A percentile compares a stretch with the other conserved stretches of the same genome.
Evolutionary conservation across 2,329 filamentous ascomycete species (phyloP).

Genomic region (Fusarium udum): DNA sequence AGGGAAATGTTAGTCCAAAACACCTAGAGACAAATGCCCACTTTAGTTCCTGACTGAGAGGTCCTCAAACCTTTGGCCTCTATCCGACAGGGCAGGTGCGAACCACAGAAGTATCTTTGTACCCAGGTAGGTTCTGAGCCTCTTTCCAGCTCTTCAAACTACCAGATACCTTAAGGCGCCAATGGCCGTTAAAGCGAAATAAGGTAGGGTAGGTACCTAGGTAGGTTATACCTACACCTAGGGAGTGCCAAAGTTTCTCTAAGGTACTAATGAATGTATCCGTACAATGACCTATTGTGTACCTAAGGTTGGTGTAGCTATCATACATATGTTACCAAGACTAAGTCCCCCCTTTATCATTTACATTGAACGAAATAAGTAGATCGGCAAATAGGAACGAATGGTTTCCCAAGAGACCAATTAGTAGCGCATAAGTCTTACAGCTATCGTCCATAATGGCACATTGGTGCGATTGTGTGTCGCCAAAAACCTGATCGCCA

Average conservation of each 20-base stretch:
- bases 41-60: background rate
- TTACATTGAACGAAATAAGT: constrained; percentile 1
- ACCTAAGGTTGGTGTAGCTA: background rate
- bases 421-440: background rate
- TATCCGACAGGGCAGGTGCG: background rate
- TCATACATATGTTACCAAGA: constrained; percentile 7
- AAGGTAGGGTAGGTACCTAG: too few species aligned
- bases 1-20: background rate
- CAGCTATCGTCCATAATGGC: background rate
- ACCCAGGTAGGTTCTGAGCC: background rate
- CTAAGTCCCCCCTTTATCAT: background rate
- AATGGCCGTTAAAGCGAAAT: background rate
- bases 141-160: background rate
- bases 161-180: background rate
- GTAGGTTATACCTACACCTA: too few species aligned
- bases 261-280: background rate
- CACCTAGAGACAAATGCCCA: background rate
- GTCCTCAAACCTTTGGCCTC: background rate
- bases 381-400: background rate
- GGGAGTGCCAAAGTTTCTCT: background rate
- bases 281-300: background rate
- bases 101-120: background rate
- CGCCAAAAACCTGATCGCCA: background rate
- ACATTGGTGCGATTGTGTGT: background rate
- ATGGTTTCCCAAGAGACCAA: background rate